Base-by-base conservation (phyloP, 2,329 filamentous ascomycete species). In the Diaporthe vexans region DNA sequence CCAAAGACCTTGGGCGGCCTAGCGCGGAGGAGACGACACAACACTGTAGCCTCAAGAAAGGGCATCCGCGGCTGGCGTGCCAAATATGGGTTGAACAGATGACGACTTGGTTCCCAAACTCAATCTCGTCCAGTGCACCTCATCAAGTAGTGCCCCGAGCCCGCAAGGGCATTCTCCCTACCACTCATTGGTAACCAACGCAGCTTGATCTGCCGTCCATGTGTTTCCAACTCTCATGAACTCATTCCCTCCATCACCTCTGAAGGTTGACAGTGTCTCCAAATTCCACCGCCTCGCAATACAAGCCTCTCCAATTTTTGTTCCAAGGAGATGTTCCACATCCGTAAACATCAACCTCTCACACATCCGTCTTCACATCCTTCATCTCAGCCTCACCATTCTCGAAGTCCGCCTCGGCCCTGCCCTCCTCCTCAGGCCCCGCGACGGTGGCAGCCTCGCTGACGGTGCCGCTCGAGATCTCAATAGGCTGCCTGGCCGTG, bases 301-400 rank as follows among this genome's bases (percentile, higher is more conserved):
- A 33, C 54, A 21, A 6, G 35, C 19, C 56, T n/a, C 19, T 33
- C 17, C 19, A 33, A 15, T 1, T 19, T 17, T 6, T 11, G 17
- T 15, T 17, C 2, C 2, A 29, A 7, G 0, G n/a, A 15, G 24
- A 19, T 19, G 10, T 15, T 2, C 40, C 2, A n/a, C 6, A n/a
- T 17, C n/a, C 7, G 58, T 9, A 0, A 7, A 46, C 37, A 46
- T 13, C 3, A 46, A 13, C 11, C 24, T 63, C 11, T 15, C 29
- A 29, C 8, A 13, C 2, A 7, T 15, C 3, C 1, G 9, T 48
- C 24, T 48, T 21, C 13, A 33, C 29, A 4, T 21, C 19, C 40
- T 43, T 21, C 13, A 43, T 1, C 5, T 9, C 15, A 21, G 10
- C 7, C 37, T 15, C 57, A 10, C 4, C 21, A 10, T 4, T 24